Conservation (phyloP, 768 basidiomycete species). For the Mrakia frigida region DNA sequence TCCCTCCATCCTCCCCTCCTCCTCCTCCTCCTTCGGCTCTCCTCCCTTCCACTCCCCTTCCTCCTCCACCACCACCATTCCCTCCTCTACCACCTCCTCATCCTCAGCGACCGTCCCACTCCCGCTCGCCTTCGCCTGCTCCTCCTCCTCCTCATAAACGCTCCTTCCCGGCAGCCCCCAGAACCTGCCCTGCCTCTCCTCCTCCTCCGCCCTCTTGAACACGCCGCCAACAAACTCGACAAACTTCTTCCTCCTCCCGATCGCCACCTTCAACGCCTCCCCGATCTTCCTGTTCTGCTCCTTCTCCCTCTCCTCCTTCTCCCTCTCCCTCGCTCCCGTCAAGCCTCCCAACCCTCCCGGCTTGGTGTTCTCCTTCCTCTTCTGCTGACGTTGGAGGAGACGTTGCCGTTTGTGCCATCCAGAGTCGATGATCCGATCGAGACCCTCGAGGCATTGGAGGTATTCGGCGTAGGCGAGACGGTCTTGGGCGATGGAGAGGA, state of each 20-base stretch:
- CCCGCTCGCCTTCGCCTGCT: not conserved
- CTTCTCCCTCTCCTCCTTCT: constrained; percentile 40
- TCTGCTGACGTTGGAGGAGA: constrained; percentile 51
- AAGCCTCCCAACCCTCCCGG: constrained; percentile 40
- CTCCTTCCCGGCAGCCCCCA: constrained; percentile 73
- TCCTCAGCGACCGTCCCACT: not conserved
- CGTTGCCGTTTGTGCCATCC: constrained; percentile 75
- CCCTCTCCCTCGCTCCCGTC: constrained; percentile 38
- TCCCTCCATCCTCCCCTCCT: not conserved
- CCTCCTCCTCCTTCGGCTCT: too few species aligned
- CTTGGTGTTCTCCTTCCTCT: constrained; percentile 66
- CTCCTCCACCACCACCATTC: not conserved
- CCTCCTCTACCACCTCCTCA: not conserved
- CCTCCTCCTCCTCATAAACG: constrained; percentile 49
- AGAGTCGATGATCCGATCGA: constrained; percentile 75
- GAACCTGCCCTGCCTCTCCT: constrained; percentile 59
- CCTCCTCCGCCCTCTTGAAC: constrained; percentile 66
- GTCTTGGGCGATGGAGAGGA: constrained; percentile 71
- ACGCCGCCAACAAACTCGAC: constrained; percentile 67
- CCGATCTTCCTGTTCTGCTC: constrained; percentile 52
- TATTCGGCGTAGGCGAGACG: constrained; percentile 90
- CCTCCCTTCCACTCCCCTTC: not conserved
- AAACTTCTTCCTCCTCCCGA: constrained; percentile 72
- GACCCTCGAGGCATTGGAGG: constrained; percentile 69
- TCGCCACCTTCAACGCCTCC: constrained; percentile 50